Conservation (phyloP, 768 basidiomycete genomes). For the Termitomyces sp. region DNA sequence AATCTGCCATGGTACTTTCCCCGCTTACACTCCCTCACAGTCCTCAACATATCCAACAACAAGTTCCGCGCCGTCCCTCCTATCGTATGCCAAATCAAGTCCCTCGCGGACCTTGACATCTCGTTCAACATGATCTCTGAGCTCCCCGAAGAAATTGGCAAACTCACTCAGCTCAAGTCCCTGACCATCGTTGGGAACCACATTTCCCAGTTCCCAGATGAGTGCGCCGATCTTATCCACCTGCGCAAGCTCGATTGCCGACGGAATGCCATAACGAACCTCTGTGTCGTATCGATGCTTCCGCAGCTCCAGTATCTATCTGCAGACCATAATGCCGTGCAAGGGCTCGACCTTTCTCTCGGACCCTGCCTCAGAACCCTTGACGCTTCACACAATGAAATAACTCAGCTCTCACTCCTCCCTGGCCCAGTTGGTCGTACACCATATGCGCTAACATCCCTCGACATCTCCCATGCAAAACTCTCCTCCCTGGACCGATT, state of each 20-base stretch:
- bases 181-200: slow-evolving; percentile 86
- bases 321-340: slow-evolving; percentile 81
- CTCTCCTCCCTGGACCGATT: slow-evolving; percentile 77
- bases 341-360: slow-evolving; percentile 73
- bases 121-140: slow-evolving; percentile 90
- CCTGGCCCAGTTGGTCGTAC: slow-evolving; percentile 38
- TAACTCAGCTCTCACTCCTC: slow-evolving; percentile 68
- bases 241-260: slow-evolving; percentile 78
- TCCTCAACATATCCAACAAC: slow-evolving; percentile 95
- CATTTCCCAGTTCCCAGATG: slow-evolving; percentile 64
- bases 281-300: slow-evolving; percentile 62
- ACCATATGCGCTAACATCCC: slow-evolving; percentile 60
- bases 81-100: slow-evolving; percentile 67
- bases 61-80: slow-evolving; percentile 74
- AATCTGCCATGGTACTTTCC: slow-evolving; percentile 84
- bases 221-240: slow-evolving; percentile 48
- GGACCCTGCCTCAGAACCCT: slow-evolving; percentile 62
- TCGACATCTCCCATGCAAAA: slow-evolving; percentile 87
- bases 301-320: slow-evolving; percentile 63
- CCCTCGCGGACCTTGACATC: slow-evolving; percentile 82
- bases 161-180: slow-evolving; percentile 60
- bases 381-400: slow-evolving; percentile 84
- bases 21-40: slow-evolving; percentile 61
- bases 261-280: slow-evolving; percentile 76
- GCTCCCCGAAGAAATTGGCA: slow-evolving; percentile 76